phyloP scores from a whole-genome alignment of 2,329 filamentous ascomycete genomes.

The Fusarium tricinctum region DNA sequence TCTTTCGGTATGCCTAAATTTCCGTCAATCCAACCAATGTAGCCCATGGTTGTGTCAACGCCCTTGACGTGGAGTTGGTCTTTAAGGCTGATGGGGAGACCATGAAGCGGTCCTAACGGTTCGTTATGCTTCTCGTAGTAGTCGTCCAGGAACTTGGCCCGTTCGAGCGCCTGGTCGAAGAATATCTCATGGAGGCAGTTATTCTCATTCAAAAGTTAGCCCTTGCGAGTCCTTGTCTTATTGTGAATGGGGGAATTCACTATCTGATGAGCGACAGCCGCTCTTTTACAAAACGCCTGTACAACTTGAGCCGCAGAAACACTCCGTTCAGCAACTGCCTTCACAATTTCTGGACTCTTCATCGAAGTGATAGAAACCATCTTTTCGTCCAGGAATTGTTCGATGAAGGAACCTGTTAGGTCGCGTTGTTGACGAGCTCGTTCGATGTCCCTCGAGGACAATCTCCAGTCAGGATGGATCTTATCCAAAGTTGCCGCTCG shows the following conservation, averaged over 20 bases:
- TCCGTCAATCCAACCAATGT: conserved; percentile 49
- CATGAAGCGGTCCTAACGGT: conserved; percentile 41
- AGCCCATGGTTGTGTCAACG: conserved; percentile 60
- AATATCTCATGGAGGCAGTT: conserved; percentile 42
- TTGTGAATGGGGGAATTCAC: conserved; percentile 55
- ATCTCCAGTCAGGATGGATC: conserved; percentile 43
- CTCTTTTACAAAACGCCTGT: conserved; percentile 64
- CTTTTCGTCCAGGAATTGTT: conserved; percentile 28
- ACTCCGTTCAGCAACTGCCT: not conserved
- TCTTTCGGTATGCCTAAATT: conserved; percentile 23
- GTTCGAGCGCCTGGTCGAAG: conserved; percentile 37
- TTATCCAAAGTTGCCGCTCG: conserved; percentile 29
- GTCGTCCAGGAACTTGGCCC: conserved; percentile 27
- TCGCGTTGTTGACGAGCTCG: conserved; percentile 23
- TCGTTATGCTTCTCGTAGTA: conserved; percentile 19
- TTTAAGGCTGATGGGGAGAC: conserved; percentile 57
- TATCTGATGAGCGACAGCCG: conserved; percentile 68
- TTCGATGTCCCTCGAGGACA: conserved; percentile 30
- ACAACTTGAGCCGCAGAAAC: conserved; percentile 58
- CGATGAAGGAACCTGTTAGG: conserved; percentile 40
- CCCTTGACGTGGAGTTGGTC: conserved; percentile 73
- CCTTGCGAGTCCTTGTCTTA: conserved; percentile 57
- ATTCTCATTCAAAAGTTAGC: not conserved
- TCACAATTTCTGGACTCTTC: conserved; percentile 20
- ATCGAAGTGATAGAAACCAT: conserved; percentile 18